phyloP scores from a whole-genome alignment of 495 filamentous ascomycete genomes.

The Aspergillus panamensis region DNA sequence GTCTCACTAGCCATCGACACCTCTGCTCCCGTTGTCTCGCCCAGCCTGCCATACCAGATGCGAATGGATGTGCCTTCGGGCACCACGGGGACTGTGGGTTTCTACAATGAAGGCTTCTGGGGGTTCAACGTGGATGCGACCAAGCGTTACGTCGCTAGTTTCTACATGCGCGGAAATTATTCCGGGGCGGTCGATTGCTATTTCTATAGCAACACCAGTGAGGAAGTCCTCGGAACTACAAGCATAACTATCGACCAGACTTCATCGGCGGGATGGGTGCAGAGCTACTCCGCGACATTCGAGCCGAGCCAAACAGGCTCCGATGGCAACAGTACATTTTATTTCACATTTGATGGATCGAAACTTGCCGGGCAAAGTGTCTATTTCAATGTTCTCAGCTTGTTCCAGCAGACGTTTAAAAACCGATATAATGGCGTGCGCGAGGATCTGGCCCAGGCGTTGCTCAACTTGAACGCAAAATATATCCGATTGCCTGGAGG shows the following conservation, averaged over 20 bases:
- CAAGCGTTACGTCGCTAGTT: not conserved
- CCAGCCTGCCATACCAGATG: not conserved
- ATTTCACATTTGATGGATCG: not conserved
- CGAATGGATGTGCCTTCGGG: slow-evolving; percentile 41
- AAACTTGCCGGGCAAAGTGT: not conserved
- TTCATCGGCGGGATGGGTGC: not conserved
- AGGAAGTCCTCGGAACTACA: not conserved
- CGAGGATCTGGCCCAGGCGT: not conserved
- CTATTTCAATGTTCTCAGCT: not conserved
- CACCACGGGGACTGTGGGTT: slow-evolving; percentile 65
- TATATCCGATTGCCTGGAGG: not conserved
- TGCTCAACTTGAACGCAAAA: not conserved
- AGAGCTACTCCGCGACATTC: not conserved
- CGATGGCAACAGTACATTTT: not conserved
- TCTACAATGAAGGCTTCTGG: not conserved
- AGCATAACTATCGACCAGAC: not conserved
- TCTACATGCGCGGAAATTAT: not conserved
- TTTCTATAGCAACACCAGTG: not conserved
- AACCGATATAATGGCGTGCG: not conserved
- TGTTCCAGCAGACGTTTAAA: not conserved
- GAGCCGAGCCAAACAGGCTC: not conserved
- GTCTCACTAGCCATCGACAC: not conserved
- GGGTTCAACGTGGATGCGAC: not conserved
- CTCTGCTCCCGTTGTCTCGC: not conserved
- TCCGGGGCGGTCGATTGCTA: not conserved